A percentile compares a stretch with the other conserved stretches of the same genome.
phyloP scores from a whole-genome alignment of 2,329 filamentous ascomycete species.

The Aspergillus pseudotamarii region DNA sequence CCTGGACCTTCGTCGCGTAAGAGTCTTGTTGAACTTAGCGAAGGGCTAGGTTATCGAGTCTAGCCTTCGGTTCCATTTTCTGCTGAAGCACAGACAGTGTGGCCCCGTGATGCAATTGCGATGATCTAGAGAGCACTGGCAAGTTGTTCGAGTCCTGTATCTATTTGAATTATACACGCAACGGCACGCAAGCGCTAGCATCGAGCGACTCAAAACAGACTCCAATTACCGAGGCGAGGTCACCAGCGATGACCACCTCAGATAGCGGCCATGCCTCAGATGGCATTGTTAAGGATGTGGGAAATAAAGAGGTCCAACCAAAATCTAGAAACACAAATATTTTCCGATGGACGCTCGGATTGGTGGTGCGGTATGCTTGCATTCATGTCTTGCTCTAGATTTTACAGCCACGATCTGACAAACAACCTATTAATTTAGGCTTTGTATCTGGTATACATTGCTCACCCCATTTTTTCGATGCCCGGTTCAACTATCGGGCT shows the following conservation, averaged over 20 bases:
- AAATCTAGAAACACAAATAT: constrained; percentile 23
- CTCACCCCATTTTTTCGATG: constrained; percentile 81
- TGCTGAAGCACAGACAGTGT: neutral
- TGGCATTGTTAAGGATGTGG: constrained; percentile 19
- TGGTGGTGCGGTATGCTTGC: constrained; percentile 38
- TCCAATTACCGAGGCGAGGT: constrained; percentile 12
- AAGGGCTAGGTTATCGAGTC: neutral
- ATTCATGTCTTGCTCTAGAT: constrained; percentile 7
- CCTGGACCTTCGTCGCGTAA: constrained; percentile 4
- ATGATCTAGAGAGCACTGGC: neutral
- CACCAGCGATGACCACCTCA: constrained; percentile 26
- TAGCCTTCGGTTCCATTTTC: neutral
- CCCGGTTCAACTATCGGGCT: constrained; percentile 67
- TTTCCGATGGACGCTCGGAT: constrained; percentile 38
- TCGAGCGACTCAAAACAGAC: constrained; percentile 4
- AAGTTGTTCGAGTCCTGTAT: neutral
- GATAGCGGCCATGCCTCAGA: constrained; percentile 32
- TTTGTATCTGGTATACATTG: constrained; percentile 84
- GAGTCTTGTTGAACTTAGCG: neutral
- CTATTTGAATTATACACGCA: neutral
- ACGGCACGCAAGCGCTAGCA: neutral
- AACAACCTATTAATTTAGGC: constrained; percentile 49
- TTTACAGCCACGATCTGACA: neutral
- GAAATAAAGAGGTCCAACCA: constrained; percentile 11
- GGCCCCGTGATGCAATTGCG: neutral